Evolutionary conservation across 805 yeast species (phyloP), one percentile per base, ranked within the genome.

Genomic region (Yarrowia sp.): DNA sequence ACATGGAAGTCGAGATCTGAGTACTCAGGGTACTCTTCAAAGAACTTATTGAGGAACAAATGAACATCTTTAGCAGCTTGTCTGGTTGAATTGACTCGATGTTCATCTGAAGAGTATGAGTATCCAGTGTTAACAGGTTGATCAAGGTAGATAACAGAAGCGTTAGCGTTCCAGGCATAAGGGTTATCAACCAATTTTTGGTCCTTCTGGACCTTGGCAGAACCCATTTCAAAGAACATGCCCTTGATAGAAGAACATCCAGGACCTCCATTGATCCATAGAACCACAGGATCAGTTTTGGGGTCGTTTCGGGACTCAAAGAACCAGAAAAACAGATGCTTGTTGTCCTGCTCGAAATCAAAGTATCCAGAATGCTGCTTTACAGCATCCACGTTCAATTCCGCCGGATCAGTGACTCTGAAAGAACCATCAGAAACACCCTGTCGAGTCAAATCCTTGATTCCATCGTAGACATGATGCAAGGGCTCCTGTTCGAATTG

Each of bases 251-350:
- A 90, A 0, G 97, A 90, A 74, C 98, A 92, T 8, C 98, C 98
- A 41, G 98, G 98, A 5, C 98, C 97, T 69, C 98, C 98, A 74
- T 92, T 92, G 71, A 92, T 80, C 98, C 97, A 92, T 69, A 93
- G 80, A 62, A 93, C 83, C 17, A 92, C 82, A 1, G 98, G 98
- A 76, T 93, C 98, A 62, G 80, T 89, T 62, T 76, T 77, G 3
- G 98, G 98, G 74, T 90, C 91, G 72, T 87, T 87, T 79, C 97
- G 85, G 62, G 96, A 88, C 77, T 92, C 98, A 71, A 93, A 93
- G 72, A 88, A 87, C 96, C 96, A 92, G 80, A 86, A 93, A 76
- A 92, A 93, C 75, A 92, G 87, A 76, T 90, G 96, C 75, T 90
- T 90, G 69, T 88, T 93, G 68, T 85, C 88, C 53, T 87, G 90